Base-by-base conservation (phyloP, 2,329 filamentous ascomycete genomes). In the Neonectria faginata region DNA sequence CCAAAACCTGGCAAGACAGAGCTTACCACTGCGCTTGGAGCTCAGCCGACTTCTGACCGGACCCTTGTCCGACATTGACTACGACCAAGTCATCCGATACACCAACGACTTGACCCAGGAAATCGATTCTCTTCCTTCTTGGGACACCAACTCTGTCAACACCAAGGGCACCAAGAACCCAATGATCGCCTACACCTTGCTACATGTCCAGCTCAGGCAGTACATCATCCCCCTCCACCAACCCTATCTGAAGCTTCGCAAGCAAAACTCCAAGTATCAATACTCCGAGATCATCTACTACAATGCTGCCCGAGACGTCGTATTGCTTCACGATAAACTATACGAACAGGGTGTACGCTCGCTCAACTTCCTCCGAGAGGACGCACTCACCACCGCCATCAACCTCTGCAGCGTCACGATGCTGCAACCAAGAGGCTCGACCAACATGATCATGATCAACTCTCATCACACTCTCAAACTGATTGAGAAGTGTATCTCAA, bases 241-340 rank as follows among this genome's bases (percentile, higher is more conserved):
- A 66, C 86, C 86, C 1, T 89, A 86, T 73, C 80, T 89, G 31
- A 87, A 87, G 71, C 81, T 88, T 57, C 84, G 86, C 68, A 86
- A 86, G 76, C 81, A 83, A 65, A 87, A 88, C 75, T 86, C 86
- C 60, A 87, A 87, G 68, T 89, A 88, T 72, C 87, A 89, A 70
- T 86, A 87, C 71, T 88, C 87, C 1, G 87, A 89, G 68, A 86
- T 88, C 62, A 84, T 89, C 52, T 89, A 88, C 79, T 89, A 89
- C 76, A 88, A 87, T 60, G 86, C 86, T 0, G 86, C 87, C 1
- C 82, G 87, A 36, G 87, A 89, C 67, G 86, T 89, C 70, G 85
- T 89, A 1, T 79, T 89, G n/a, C 80, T 89, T 66, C 85, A 88
- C 73, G 86, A 89, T 73, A 86, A 86, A 69, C 82, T 89, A 33